These are phyloP conservation scores for Kazachstania africana DNA, from an alignment of 805 yeast genomes.

Conservation along the genomic window DNA sequence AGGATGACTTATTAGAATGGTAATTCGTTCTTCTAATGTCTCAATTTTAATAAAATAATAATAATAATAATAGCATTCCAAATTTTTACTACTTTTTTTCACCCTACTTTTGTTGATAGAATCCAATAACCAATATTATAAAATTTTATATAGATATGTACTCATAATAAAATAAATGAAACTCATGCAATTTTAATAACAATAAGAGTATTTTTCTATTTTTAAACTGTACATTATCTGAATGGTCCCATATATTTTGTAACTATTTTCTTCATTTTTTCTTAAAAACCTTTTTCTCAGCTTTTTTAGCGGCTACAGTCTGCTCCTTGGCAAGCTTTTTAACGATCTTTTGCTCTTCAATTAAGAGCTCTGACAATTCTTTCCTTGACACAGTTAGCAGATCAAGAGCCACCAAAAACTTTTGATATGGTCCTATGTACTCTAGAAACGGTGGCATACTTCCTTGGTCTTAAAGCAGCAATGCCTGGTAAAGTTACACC, in stretches of 20 bases:
- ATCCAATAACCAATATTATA: too few relatives aligned
- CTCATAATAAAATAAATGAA: too few relatives aligned
- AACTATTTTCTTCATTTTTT: conserved; percentile 8
- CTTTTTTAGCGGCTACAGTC: conserved; percentile 74
- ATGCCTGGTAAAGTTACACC: conserved; percentile 76
- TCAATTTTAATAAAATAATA: too few relatives aligned
- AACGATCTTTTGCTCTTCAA: conserved; percentile 99
- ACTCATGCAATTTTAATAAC: too few relatives aligned
- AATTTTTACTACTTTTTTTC: too few relatives aligned
- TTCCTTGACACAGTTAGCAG: conserved; percentile 98
- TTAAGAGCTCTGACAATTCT: conserved; percentile 98
- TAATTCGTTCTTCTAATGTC: conserved; percentile 7
- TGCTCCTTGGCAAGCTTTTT: conserved; percentile 98
- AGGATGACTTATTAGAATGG: conserved; percentile 27
- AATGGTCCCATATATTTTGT: too few relatives aligned
- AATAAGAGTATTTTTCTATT: too few relatives aligned
- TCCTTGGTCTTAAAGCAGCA: conserved; percentile 95
- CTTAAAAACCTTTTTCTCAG: conserved; percentile 27
- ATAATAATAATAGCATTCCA: too few relatives aligned
- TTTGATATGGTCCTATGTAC: conserved; percentile 97
- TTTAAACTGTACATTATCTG: too few relatives aligned
- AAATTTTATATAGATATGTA: conserved; percentile 1
- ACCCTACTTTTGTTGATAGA: too few relatives aligned
- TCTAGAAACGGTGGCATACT: conserved; percentile 89
- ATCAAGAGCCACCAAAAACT: conserved; percentile 99